A percentile compares a stretch with the other conserved stretches of the same genome.
These are phyloP conservation scores for Fragosphaeria purpurea DNA, from an alignment of 2,329 filamentous ascomycete genomes.

Conservation along the genomic window DNA sequence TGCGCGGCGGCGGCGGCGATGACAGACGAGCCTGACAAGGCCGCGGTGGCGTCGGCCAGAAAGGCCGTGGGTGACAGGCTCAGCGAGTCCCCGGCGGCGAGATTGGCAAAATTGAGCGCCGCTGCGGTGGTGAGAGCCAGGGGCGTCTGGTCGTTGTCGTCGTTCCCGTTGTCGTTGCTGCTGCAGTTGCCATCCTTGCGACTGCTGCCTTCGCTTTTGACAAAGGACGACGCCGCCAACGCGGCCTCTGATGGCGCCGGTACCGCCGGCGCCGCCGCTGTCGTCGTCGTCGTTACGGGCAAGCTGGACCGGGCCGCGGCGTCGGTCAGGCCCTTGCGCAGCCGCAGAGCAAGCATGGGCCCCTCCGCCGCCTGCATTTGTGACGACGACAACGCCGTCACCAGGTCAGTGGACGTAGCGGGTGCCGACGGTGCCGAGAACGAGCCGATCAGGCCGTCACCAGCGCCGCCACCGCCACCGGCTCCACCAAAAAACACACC, in stretches of 20 bases:
- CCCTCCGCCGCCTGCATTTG: not conserved
- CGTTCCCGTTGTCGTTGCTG: not conserved
- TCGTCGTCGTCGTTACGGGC: not conserved
- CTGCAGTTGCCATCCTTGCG: not conserved
- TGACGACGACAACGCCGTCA: too few species aligned
- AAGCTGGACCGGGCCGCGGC: not conserved
- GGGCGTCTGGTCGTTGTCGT: slow-evolving; percentile 1
- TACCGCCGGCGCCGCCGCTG: not conserved
- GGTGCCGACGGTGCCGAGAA: not conserved
- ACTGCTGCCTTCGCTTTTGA: too few species aligned
- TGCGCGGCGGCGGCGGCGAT: slow-evolving; percentile 6
- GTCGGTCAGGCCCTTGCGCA: not conserved
- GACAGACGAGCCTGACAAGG: slow-evolving; percentile 6
- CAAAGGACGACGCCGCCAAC: too few species aligned
- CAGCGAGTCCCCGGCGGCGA: not conserved
- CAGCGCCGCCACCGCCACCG: not conserved
- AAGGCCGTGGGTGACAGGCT: slow-evolving; percentile 6
- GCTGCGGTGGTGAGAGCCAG: not conserved
- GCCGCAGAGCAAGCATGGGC: slow-evolving; percentile 1
- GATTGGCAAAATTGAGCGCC: not conserved
- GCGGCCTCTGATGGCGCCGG: not conserved
- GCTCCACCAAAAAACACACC: not conserved
- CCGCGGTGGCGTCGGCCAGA: slow-evolving; percentile 9
- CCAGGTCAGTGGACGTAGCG: too few species aligned
- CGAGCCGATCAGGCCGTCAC: not conserved